Evolutionary conservation across 306 rosid genomes (phyloP).

Genomic region (Sophora flavescens): DNA sequence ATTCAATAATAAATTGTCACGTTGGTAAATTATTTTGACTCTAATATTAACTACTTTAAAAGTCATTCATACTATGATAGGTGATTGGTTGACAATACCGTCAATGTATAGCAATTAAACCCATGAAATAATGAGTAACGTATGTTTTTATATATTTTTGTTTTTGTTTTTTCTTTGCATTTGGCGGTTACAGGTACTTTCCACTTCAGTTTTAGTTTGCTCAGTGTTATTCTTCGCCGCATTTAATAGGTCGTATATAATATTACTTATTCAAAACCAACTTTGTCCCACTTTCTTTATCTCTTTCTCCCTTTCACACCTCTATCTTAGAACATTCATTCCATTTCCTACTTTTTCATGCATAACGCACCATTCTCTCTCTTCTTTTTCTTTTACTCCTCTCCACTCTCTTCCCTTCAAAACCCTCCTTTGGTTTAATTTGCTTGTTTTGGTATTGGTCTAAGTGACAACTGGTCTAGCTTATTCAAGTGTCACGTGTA

Average conservation of each 20-base stretch:
- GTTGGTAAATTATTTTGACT: no score
- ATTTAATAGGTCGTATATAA: slow-evolving; percentile 1
- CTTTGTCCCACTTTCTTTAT: background rate
- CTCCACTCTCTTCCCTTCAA: no score
- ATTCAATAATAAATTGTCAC: no score
- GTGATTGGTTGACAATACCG: no score
- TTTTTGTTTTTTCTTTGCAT: background rate
- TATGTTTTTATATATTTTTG: no score
- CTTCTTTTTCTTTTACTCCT: no score
- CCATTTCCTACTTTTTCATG: slow-evolving; percentile 46
- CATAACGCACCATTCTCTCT: no score
- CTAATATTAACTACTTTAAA: no score
- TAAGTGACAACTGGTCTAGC: background rate
- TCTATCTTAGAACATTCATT: background rate
- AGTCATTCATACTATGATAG: no score
- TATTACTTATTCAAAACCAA: slow-evolving; percentile 5
- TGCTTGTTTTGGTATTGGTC: background rate
- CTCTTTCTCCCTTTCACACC: background rate
- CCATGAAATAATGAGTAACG: no score
- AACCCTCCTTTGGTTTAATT: slow-evolving; percentile 35
- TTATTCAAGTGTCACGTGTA: slow-evolving; percentile 31
- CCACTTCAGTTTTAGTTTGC: no score
- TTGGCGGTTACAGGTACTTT: background rate
- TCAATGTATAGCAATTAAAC: no score
- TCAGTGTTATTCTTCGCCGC: background rate